Evolutionary conservation across 305 asterid species (phyloP).

Genomic region (Fraxinus latifolia): DNA sequence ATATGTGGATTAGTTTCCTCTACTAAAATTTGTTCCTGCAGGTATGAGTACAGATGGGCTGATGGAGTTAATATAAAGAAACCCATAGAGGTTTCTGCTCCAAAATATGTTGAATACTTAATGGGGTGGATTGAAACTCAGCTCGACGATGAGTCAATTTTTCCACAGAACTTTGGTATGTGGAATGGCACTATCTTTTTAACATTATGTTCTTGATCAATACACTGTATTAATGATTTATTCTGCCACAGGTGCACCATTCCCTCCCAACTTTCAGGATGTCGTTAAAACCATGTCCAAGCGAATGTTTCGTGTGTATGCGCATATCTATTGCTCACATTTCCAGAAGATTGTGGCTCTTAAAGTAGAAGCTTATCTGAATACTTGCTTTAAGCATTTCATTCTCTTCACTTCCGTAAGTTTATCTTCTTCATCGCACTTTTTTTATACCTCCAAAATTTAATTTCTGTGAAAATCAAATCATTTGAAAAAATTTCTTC

Average conservation of each 20-base stretch:
- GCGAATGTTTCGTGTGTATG: slow-evolving; percentile 62
- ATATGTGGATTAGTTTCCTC: neutral
- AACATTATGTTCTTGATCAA: neutral
- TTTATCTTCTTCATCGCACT: neutral
- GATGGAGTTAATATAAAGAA: slow-evolving; percentile 56
- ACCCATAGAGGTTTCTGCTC: slow-evolving; percentile 59
- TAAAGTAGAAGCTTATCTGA: slow-evolving; percentile 61
- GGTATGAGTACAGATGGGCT: slow-evolving; percentile 70
- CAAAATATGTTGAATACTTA: slow-evolving; percentile 48
- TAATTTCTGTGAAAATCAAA: neutral
- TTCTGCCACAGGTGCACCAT: slow-evolving; percentile 45
- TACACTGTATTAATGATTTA: neutral
- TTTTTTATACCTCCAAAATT: neutral
- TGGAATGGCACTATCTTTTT: neutral
- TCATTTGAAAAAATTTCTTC: neutral
- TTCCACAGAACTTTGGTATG: slow-evolving; percentile 51
- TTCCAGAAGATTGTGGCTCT: slow-evolving; percentile 51
- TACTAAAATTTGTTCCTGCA: slow-evolving; percentile 8
- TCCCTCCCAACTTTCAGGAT: slow-evolving; percentile 52
- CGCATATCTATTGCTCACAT: slow-evolving; percentile 67
- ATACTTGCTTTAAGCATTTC: slow-evolving; percentile 70
- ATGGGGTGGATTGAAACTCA: slow-evolving; percentile 57
- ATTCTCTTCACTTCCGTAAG: slow-evolving; percentile 56
- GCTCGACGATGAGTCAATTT: slow-evolving; percentile 47
- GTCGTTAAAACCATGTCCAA: slow-evolving; percentile 56